Conservation (phyloP, 1,139 yeast genomes). For the Groenewaldozyma sp. region DNA sequence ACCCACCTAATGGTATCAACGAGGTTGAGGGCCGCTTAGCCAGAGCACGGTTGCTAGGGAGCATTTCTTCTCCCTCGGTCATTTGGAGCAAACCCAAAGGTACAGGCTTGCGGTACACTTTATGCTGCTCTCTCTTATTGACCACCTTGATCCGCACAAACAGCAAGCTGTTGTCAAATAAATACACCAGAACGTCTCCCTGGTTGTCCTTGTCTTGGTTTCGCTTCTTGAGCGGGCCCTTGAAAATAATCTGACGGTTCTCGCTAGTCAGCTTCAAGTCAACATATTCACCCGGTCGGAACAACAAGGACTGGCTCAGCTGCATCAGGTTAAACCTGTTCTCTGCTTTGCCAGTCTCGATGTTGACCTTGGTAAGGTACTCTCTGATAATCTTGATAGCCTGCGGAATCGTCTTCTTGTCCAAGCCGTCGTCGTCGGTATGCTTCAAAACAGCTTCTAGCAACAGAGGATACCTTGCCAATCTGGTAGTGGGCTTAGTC, state of each 20-base stretch:
- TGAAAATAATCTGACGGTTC: constrained; percentile 67
- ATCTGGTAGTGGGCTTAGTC: constrained; percentile 92
- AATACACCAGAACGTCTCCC: constrained; percentile 66
- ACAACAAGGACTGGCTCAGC: constrained; percentile 63
- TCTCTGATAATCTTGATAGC: constrained; percentile 72
- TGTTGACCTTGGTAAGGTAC: constrained; percentile 70
- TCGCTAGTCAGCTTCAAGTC: constrained; percentile 79
- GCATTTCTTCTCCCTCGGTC: constrained; percentile 70
- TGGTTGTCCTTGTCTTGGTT: constrained; percentile 68
- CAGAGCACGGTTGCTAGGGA: constrained; percentile 46
- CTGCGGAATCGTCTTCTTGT: constrained; percentile 56
- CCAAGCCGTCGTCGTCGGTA: constrained; percentile 68
- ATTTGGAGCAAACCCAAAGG: constrained; percentile 76
- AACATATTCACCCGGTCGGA: constrained; percentile 78
- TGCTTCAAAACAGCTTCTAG: constrained; percentile 76
- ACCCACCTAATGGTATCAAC: constrained; percentile 23
- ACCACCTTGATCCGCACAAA: constrained; percentile 81
- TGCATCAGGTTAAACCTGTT: constrained; percentile 87
- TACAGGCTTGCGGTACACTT: constrained; percentile 88
- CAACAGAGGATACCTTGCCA: constrained; percentile 86
- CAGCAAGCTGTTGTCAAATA: constrained; percentile 80
- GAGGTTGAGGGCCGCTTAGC: constrained; percentile 37
- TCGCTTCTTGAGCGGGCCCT: constrained; percentile 65
- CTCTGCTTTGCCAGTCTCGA: constrained; percentile 89
- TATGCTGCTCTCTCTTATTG: constrained; percentile 83